Base-by-base conservation (phyloP, 768 basidiomycete species). In the Lactifluus piperatus region DNA sequence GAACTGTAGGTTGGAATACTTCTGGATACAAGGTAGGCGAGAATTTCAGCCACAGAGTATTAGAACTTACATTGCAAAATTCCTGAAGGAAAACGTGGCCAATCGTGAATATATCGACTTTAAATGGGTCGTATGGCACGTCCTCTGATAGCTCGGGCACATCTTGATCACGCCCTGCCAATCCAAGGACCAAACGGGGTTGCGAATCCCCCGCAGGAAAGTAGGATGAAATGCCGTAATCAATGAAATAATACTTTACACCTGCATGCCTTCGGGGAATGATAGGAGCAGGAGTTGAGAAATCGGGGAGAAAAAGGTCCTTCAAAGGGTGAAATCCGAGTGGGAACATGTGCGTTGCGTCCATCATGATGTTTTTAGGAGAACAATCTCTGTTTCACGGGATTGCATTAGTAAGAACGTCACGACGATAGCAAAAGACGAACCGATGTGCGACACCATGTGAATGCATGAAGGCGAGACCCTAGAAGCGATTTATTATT, bases 381-480 rank as follows among this genome's bases (percentile, higher is more conserved):
- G 51, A 48, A n/a, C 32, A 57, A 14, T 62, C 63, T 2, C 60
- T 57, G 22, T 5, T 5, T 16, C 7, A 36, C 6, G 16, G 14
- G 7, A 18, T 16, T 7, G 9, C 2, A 14, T 41, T 0, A 20
- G 5, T 4, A 14, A n/a, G 3, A 5, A 22, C 10, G 32, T 34
- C 5, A 49, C 8, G 5, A 26, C 24, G 7, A 22, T 20, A 9
- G 13, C 5, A 7, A n/a, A 2, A 44, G 20, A 39, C 37, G 5
- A 16, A 64, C 63, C 60, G 16, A 37, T 64, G 63, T 3, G 63
- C 63, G 14, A 64, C 52, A 6, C 60, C 63, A 1, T 51, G 8
- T n/a, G 60, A 56, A 26, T 64, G 63, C 60, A 64, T 43, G 39
- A 64, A 64, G 0, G 11, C 60, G 20, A 64, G 60, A 13, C 62